These are phyloP conservation scores for Phialemoniopsis sp. DNA, from an alignment of 2,329 filamentous ascomycete genomes.

Conservation along the genomic window DNA sequence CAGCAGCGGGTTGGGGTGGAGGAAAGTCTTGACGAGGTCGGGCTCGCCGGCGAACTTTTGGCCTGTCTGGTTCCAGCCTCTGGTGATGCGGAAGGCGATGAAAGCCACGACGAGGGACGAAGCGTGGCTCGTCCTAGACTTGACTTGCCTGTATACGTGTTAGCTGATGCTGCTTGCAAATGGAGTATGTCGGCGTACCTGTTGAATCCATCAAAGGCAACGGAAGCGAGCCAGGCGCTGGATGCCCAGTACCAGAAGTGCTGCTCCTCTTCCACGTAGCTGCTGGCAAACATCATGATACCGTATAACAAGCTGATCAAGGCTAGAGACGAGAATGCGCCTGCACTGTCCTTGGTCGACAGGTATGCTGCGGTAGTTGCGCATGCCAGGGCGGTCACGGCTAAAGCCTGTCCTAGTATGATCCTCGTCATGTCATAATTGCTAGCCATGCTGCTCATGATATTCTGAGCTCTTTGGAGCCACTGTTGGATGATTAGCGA, in stretches of 20 bases:
- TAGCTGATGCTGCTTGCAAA: neutral
- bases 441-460: constrained; percentile 87
- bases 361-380: constrained; percentile 33
- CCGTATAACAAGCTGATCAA: constrained; percentile 62
- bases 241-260: constrained; percentile 97
- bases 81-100: constrained; percentile 58
- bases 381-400: constrained; percentile 28
- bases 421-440: constrained; percentile 78
- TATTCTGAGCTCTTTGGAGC: constrained; percentile 66
- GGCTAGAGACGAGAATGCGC: constrained; percentile 1
- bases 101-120: constrained; percentile 44
- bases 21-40: constrained; percentile 74
- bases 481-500: constrained; percentile 41
- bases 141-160: constrained; percentile 13
- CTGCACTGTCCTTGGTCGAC: constrained; percentile 13
- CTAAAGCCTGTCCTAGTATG: constrained; percentile 34
- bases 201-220: constrained; percentile 42
- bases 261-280: constrained; percentile 97
- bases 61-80: constrained; percentile 94
- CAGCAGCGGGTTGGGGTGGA: constrained; percentile 57
- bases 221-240: constrained; percentile 61
- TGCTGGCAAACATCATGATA: constrained; percentile 95
- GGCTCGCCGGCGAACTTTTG: constrained; percentile 92
- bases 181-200: constrained; percentile 21
- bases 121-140: constrained; percentile 18